A percentile compares a stretch with the other conserved stretches of the same genome.
These are phyloP conservation scores for Geranium incanum DNA, from an alignment of 441 rosid species.

Conservation along the genomic window DNA sequence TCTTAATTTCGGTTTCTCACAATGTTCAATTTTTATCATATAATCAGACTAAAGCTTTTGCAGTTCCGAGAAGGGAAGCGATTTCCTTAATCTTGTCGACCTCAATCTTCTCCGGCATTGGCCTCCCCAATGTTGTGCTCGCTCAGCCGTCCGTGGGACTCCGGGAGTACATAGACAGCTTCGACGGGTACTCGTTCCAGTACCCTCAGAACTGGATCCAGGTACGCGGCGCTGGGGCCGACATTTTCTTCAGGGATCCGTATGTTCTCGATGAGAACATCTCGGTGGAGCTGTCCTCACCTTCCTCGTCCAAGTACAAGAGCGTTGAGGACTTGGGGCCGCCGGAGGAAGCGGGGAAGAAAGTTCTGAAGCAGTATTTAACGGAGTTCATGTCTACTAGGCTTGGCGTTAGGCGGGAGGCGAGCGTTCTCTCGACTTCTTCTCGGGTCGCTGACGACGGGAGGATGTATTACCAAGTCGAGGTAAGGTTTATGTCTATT, in stretches of 20 bases:
- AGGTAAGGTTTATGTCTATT: slow-evolving; percentile 38
- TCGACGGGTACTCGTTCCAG: slow-evolving; percentile 84
- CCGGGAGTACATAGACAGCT: slow-evolving; percentile 74
- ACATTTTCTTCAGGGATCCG: slow-evolving; percentile 90
- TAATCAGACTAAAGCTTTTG: slow-evolving; percentile 65
- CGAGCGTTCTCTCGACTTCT: slow-evolving; percentile 58
- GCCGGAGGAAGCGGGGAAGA: slow-evolving; percentile 75
- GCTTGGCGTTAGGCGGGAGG: slow-evolving; percentile 72
- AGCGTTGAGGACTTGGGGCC: slow-evolving; percentile 80
- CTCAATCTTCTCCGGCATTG: slow-evolving; percentile 34
- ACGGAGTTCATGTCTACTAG: slow-evolving; percentile 97
- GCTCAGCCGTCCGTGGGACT: slow-evolving; percentile 47
- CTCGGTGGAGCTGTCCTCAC: slow-evolving; percentile 81
- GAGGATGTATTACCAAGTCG: slow-evolving; percentile 75
- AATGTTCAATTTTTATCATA: slow-evolving; percentile 25
- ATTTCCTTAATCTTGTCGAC: slow-evolving; percentile 52
- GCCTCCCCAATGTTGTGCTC: slow-evolving; percentile 25
- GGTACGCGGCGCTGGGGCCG: slow-evolving; percentile 89
- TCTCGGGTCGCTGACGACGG: slow-evolving; percentile 86
- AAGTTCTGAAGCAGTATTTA: slow-evolving; percentile 69
- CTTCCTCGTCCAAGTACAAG: slow-evolving; percentile 72
- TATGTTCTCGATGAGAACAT: slow-evolving; percentile 75
- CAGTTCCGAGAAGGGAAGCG: slow-evolving; percentile 73
- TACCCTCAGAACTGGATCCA: slow-evolving; percentile 90
- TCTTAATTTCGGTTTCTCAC: slow-evolving; percentile 22